Evolutionary conservation across 306 rosid genomes (phyloP).

Genomic region (Quercus berberidifolia): DNA sequence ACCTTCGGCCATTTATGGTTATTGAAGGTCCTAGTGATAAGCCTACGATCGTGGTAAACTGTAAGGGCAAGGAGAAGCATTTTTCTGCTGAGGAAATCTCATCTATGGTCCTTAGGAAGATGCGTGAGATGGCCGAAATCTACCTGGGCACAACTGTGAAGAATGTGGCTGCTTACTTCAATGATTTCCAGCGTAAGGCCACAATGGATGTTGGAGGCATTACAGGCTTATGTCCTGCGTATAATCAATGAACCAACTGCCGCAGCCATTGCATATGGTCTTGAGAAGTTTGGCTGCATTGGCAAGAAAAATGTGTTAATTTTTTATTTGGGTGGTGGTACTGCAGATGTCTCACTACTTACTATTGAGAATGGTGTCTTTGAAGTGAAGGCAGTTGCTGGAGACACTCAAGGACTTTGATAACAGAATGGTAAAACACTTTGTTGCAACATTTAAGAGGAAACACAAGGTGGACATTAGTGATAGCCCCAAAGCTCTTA

Average conservation of each 20-base stretch:
- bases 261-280: no score
- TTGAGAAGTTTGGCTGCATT: no score
- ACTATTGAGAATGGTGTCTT: neutral
- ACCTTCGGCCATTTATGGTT: no score
- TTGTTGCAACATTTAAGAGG: conserved; percentile 10
- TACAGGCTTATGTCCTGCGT: neutral
- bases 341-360: conserved; percentile 9
- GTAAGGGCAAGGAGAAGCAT: no score
- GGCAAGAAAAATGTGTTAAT: no score
- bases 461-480: conserved; percentile 13
- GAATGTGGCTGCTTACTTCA: neutral
- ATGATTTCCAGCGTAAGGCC: neutral
- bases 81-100: no score
- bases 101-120: no score
- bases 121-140: no score
- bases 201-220: neutral
- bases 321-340: neutral
- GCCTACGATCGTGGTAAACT: no score
- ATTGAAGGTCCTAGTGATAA: no score
- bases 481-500: neutral
- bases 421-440: conserved; percentile 23
- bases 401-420: neutral
- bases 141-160: no score
- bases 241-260: no score
- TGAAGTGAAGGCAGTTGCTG: conserved; percentile 7